Evolutionary conservation across 495 filamentous ascomycete species (phyloP).

Genomic region (Lasiosphaeria hispida): DNA sequence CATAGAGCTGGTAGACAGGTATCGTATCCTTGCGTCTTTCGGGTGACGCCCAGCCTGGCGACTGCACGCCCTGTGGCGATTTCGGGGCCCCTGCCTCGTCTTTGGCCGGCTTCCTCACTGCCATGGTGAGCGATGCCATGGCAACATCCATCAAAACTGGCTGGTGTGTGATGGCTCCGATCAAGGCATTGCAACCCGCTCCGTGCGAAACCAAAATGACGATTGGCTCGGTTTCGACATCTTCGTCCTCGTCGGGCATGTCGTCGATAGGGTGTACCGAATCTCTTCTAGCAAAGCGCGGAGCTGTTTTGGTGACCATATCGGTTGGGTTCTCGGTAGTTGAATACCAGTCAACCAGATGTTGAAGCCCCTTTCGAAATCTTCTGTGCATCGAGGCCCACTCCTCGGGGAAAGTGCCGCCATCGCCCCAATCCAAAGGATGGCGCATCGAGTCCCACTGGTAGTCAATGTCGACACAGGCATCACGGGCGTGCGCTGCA

Average conservation of each 20-base stretch:
- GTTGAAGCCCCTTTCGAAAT: constrained; percentile 72
- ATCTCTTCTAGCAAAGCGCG: constrained; percentile 23
- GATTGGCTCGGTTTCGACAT: constrained; percentile 66
- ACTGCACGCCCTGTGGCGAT: constrained; percentile 19
- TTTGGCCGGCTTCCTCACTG: constrained; percentile 59
- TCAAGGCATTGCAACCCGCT: constrained; percentile 95
- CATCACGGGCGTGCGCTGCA: constrained; percentile 87
- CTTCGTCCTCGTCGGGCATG: constrained; percentile 25
- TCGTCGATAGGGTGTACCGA: constrained; percentile 18
- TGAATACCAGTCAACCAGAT: constrained; percentile 78
- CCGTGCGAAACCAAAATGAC: constrained; percentile 94
- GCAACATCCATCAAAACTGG: constrained; percentile 86
- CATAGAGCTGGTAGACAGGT: constrained; percentile 61
- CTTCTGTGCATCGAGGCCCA: constrained; percentile 93
- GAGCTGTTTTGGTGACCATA: constrained; percentile 37
- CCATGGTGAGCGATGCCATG: constrained; percentile 89
- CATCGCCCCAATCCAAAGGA: constrained; percentile 76
- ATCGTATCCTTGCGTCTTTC: constrained; percentile 38
- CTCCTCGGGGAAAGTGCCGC: constrained; percentile 86
- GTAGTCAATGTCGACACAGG: constrained; percentile 81
- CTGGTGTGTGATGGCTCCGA: constrained; percentile 84
- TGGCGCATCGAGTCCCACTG: constrained; percentile 90
- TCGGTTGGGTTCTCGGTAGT: constrained; percentile 49
- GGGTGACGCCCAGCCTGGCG: constrained; percentile 12
- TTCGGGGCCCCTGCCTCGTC: constrained; percentile 12